Base-by-base conservation (phyloP, 257 asterid species). In the Primulina huaijiensis region DNA sequence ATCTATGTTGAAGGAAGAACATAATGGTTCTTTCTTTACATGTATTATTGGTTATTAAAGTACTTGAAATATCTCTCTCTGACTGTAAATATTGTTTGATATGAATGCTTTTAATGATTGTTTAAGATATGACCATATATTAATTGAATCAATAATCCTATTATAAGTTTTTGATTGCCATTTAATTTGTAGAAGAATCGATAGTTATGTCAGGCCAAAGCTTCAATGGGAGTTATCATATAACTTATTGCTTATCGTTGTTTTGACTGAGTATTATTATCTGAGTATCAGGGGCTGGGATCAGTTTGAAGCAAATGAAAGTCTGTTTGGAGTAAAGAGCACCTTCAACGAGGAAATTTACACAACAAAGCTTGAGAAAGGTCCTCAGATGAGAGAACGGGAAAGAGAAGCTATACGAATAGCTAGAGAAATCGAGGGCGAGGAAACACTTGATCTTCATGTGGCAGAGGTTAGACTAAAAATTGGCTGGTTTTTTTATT, bases 401-500 rank as follows among this genome's bases (percentile, higher is more conserved):
- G 99, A 94, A 82, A 89, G 80, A 78, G 96, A 89, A 82, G 99
- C 99, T 70, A 56, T 57, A 29, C 81, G 91, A 68, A 75, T 94
- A 67, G 99, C 99, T 65, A 84, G 86, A 74, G 99, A 94, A 85
- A 94, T 94, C 60, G 98, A 88, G 87, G 89, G 92, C 3, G 97
- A 94, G 79, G 95, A 85, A 12, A 94, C 99, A 75, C 79, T 14
- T 74, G 98, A 94, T 85, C 91, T 88, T 81, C 99, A 91, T 84
- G 81, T 89, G 33, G 98, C 99, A 55, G 99, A 94, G 96, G 99
- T 94, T 74, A 69, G 81, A 72, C 60, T 21, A 67, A 38, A 43
- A 23, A 56, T 50, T 57, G 14, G 43, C 38, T 65, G 12, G 35
- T 58, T 37, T 59, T 29, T 63, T 53, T 21, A 6, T 30, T 43